Base-by-base conservation (phyloP, 2,329 filamentous ascomycete species). In the Xylariales sp. region DNA sequence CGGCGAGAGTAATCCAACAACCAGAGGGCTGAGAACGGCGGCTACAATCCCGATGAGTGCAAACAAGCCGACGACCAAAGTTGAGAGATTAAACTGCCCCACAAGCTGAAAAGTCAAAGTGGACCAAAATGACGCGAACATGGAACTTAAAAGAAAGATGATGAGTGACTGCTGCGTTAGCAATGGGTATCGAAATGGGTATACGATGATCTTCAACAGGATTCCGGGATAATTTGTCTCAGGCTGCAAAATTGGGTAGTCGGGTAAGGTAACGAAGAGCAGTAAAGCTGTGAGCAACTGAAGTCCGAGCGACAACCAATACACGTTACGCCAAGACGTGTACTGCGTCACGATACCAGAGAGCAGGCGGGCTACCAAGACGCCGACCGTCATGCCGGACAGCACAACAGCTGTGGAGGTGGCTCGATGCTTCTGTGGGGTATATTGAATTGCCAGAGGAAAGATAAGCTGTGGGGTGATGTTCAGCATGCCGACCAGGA, bases 381-480 rank as follows among this genome's bases (percentile, higher is more conserved):
- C 77, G 13, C 87, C 87, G 2, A 90, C 73, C 29, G 88, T 74
- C 2, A 91, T 66, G 2, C 86, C 87, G 0, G 83, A 87, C 3
- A 85, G 81, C 6, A 90, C 82, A 41, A 91, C 78, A 5, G 83
- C 82, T 5, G 91, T 69, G 10, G 83, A 78, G 18, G 79, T 76
- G 1, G 85, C 84, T 11, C 84, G 78, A 19, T 81, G 75, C 29
- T 81, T 65, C 0, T 77, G 69, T 0, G 86, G 85, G 0, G 87
- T 85, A 14, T 91, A 78, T 51, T 91, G 85, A 3, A 85, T 84
- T 0, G 90, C 85, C 0, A 93, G 68, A 0, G 87, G 87, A 13
- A 93, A 78, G 84, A 93, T 88, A 38, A 84, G 65, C 58, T 84
- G 81, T 11, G 85, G 87, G 3, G 87, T 91, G 2, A 91, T 86